These are phyloP conservation scores for Tolypocladium ovalisporum DNA, from an alignment of 2,329 filamentous ascomycete species.

Conservation along the genomic window DNA sequence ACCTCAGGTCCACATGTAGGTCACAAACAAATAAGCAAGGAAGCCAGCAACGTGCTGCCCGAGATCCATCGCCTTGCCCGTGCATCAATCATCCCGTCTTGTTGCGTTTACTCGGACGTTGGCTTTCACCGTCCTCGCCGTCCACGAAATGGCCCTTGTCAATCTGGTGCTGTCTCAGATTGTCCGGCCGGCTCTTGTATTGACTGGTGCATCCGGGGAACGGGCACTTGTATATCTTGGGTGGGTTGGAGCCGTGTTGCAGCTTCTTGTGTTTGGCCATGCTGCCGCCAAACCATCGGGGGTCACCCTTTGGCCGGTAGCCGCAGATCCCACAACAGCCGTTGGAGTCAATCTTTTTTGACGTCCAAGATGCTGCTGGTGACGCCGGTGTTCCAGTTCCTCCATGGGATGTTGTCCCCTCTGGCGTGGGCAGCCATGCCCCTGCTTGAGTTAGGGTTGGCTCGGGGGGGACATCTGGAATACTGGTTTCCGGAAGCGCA, in stretches of 20 bases:
- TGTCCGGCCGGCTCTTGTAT: slow-evolving; percentile 45
- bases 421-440: not conserved
- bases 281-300: slow-evolving; percentile 47
- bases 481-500: not conserved
- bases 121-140: slow-evolving; percentile 21
- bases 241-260: slow-evolving; percentile 37
- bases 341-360: slow-evolving; percentile 26
- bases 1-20: not conserved
- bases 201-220: slow-evolving; percentile 42
- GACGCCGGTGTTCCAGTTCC: not conserved
- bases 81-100: slow-evolving; percentile 18
- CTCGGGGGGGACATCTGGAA: slow-evolving; percentile 7
- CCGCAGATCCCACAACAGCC: slow-evolving; percentile 40
- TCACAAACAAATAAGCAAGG: not conserved
- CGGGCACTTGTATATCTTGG: slow-evolving; percentile 40
- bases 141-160: slow-evolving; percentile 45
- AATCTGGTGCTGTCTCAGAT: slow-evolving; percentile 44
- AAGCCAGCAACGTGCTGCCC: not conserved
- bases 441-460: not conserved
- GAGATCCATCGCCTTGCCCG: not conserved
- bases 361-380: not conserved
- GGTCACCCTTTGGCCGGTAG: slow-evolving; percentile 44
- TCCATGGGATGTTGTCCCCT: not conserved
- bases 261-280: slow-evolving; percentile 48
- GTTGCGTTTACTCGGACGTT: slow-evolving; percentile 36